Evolutionary conservation across 2,329 filamentous ascomycete species (phyloP).

Genomic region (Grosmannia penicillata): DNA sequence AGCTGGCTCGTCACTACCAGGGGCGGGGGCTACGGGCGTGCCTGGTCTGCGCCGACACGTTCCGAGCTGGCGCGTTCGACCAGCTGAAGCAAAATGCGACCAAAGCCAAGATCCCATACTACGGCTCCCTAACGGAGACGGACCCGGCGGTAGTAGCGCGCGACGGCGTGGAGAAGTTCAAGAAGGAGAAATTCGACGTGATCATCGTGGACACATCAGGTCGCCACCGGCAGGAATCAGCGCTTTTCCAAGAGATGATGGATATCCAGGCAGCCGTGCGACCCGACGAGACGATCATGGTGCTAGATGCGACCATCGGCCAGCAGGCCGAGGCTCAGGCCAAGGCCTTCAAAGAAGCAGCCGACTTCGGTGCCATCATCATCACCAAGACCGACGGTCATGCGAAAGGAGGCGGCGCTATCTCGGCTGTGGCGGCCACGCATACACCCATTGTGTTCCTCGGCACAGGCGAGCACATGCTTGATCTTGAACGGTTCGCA

Average conservation of each 20-base stretch:
- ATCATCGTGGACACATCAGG: constrained; percentile 98
- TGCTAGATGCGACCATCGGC: constrained; percentile 89
- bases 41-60: constrained; percentile 93
- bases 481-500: constrained; percentile 85
- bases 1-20: constrained; percentile 88
- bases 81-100: constrained; percentile 98
- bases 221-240: constrained; percentile 85
- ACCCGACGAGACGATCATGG: constrained; percentile 96
- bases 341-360: constrained; percentile 91
- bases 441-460: constrained; percentile 96
- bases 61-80: constrained; percentile 95
- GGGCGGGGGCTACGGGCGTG: constrained; percentile 85
- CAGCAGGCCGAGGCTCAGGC: constrained; percentile 91
- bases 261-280: constrained; percentile 85
- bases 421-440: constrained; percentile 91
- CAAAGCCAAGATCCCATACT: constrained; percentile 98
- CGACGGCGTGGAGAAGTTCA: constrained; percentile 98
- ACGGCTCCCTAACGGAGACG: constrained; percentile 88
- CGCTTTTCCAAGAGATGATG: constrained; percentile 93
- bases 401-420: constrained; percentile 88
- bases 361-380: constrained; percentile 95
- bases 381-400: constrained; percentile 98
- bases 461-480: constrained; percentile 92
- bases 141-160: constrained; percentile 85
- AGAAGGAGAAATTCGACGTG: constrained; percentile 94